Evolutionary conservation across 2,329 filamentous ascomycete genomes (phyloP).

Genomic region (Fusarium haematococcum): DNA sequence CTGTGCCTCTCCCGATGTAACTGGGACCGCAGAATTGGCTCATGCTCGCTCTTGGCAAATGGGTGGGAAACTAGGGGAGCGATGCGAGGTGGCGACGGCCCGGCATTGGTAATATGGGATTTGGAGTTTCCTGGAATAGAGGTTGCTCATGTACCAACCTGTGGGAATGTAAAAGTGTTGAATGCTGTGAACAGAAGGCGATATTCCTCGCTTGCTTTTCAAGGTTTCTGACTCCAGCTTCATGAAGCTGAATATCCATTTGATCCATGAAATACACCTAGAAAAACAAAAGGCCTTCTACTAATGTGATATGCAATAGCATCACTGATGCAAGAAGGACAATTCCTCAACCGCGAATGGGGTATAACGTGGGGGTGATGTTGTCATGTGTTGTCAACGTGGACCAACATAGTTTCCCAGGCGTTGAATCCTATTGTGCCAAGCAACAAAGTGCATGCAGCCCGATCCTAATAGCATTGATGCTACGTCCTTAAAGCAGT

Average conservation of each 20-base stretch:
- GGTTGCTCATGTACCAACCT: background rate
- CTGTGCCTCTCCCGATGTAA: background rate
- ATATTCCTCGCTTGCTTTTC: background rate
- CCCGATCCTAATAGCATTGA: background rate
- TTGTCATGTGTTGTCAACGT: background rate
- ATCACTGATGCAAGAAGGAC: background rate
- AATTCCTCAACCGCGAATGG: background rate
- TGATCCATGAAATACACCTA: no score
- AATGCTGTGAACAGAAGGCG: background rate
- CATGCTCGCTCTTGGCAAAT: background rate
- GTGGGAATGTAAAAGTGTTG: background rate
- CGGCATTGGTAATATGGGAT: background rate
- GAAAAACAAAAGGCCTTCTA: background rate
- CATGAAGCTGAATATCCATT: background rate
- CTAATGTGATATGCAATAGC: no score
- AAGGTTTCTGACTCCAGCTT: background rate
- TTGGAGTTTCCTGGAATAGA: background rate
- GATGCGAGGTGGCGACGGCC: background rate
- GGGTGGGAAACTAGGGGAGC: background rate
- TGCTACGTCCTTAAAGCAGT: background rate
- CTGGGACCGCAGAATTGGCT: background rate
- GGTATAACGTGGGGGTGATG: background rate
- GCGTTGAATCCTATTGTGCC: background rate
- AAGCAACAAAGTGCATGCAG: background rate
- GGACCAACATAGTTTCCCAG: background rate